Evolutionary conservation across 202 grass and related monocot genomes (phyloP).

Genomic region (Panicum hallii): DNA sequence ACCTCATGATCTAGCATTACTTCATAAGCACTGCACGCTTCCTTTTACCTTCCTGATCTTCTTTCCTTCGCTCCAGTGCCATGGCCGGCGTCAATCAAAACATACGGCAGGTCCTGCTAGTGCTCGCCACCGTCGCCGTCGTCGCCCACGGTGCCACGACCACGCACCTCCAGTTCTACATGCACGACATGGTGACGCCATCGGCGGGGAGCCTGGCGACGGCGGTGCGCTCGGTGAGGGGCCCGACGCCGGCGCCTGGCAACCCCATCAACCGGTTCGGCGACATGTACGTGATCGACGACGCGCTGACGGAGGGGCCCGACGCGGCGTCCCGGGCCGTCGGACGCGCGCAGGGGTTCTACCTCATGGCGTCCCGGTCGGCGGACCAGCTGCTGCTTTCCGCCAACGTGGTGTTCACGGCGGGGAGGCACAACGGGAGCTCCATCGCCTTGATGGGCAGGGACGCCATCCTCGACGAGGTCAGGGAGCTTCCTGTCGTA

Average conservation of each 20-base stretch:
- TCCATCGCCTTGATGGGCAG: conserved; percentile 44
- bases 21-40: too few relatives aligned
- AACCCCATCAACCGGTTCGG: conserved; percentile 50
- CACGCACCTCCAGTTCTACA: conserved; percentile 64
- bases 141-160: neutral
- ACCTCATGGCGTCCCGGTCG: conserved; percentile 40
- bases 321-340: conserved; percentile 21
- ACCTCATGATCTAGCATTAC: neutral
- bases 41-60: neutral
- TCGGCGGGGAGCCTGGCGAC: neutral
- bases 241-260: neutral
- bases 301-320: conserved; percentile 54
- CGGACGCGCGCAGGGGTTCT: conserved; percentile 64
- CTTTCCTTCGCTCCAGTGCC: too few relatives aligned
- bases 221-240: conserved; percentile 26
- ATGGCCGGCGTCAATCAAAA: conserved; percentile 7
- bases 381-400: conserved; percentile 23
- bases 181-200: conserved; percentile 58
- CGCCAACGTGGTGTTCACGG: conserved; percentile 46
- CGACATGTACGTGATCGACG: conserved; percentile 60
- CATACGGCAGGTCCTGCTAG: neutral
- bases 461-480: conserved; percentile 38
- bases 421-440: conserved; percentile 57
- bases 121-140: neutral
- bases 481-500: conserved; percentile 61